Percentiles rank a stretch among this genome's conserved stretches.
Evolutionary conservation across 441 rosid genomes (phyloP).

Genomic region (Metrosideros polymorpha): DNA sequence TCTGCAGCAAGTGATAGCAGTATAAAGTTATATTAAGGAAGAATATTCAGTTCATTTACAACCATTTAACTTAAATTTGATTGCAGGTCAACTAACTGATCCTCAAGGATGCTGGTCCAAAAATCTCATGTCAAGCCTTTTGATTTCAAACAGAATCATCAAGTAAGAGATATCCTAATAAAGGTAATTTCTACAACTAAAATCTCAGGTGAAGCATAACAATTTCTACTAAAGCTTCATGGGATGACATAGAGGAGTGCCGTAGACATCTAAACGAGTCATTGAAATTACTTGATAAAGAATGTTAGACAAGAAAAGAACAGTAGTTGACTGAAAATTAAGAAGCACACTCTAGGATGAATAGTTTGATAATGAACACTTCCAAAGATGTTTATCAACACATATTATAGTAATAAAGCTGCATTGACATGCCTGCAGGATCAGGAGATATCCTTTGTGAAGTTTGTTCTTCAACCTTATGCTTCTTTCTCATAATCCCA

Average conservation of each 20-base stretch:
- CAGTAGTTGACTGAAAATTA: neutral
- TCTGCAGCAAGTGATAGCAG: conserved; percentile 12
- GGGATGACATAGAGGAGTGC: neutral
- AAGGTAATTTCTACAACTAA: neutral
- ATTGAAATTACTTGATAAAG: neutral
- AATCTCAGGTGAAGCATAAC: neutral
- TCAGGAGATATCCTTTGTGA: conserved; percentile 12
- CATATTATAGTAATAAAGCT: neutral
- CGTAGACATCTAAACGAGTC: neutral
- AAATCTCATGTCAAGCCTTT: neutral
- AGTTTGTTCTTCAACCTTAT: conserved; percentile 13
- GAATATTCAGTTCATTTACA: neutral
- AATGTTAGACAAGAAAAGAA: neutral
- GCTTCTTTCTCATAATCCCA: conserved; percentile 14
- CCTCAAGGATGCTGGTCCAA: neutral
- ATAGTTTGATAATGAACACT: neutral
- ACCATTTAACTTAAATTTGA: neutral
- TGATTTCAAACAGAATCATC: neutral
- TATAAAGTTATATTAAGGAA: neutral
- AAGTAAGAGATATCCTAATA: neutral
- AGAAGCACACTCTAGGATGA: neutral
- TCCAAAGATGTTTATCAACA: neutral
- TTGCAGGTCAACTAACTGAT: neutral
- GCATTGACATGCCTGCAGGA: conserved; percentile 21
- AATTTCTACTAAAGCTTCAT: neutral